Evolutionary conservation across 2,329 filamentous ascomycete species (phyloP), one percentile per base, ranked within the genome.

Genomic region (Fusarium albidum): DNA sequence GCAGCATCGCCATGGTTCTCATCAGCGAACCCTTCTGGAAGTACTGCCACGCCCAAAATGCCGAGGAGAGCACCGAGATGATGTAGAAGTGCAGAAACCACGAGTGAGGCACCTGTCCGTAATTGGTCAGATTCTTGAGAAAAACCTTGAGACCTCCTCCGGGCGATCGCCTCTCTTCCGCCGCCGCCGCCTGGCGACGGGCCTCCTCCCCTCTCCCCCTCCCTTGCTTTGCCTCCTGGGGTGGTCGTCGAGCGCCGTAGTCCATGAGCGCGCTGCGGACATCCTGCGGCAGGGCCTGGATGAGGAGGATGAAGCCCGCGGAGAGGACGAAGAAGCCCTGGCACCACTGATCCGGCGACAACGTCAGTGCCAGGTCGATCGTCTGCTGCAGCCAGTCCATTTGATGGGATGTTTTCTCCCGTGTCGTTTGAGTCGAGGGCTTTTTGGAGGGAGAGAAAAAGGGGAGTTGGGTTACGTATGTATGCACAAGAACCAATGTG

Each of bases 1-100:
- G 69, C 73, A 73, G 70, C 71, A 69, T 54, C 62, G 73, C 70
- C 73, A 86, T 68, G 13, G 71, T 67, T 25, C 72, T 71, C 69
- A 92, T 81, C 14, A 83, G 63, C 1, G 68, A 56, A 2, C 90
- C 89, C 54, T 77, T 71, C 21, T 67, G 74, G 18, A 83, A 59
- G 47, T 89, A 82, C 71, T 93, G 88, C 61, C 75, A 72, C 0
- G 80, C 83, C 92, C 93, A 97, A 71, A 93, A 89, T 5, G 85
- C 66, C 1, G 91, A 93, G 53, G 84, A 86, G 3, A 77, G 69
- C 5, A 92, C 75, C 4, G 91, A 94, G 29, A 86, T 71, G 46
- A 90, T 69, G 71, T 99, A 98, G 75, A 96, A 98, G 65, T 95
- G 90, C 35, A 81, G 82, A 73, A 98, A 98, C 87, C 91, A 98